These are phyloP conservation scores for Solanum habrochaites DNA, from an alignment of 257 asterid species.

Conservation along the genomic window DNA sequence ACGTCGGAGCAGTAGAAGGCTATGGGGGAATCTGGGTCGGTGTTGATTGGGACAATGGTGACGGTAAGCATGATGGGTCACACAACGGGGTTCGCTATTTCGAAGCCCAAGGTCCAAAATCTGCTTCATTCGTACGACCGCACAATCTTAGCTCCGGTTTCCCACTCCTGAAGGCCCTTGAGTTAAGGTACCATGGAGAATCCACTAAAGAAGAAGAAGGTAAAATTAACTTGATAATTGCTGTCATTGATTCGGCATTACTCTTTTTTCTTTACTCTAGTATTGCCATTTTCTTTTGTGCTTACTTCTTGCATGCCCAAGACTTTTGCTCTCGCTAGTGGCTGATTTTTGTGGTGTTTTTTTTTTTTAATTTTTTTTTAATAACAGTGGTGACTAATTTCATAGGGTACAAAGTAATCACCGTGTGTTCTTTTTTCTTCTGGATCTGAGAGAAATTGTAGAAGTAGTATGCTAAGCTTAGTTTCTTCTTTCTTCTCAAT, in stretches of 20 bases:
- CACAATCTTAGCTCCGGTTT: constrained; percentile 63
- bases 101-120: constrained; percentile 40
- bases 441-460: background rate
- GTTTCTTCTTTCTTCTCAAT: background rate
- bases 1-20: constrained; percentile 73
- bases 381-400: background rate
- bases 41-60: constrained; percentile 82
- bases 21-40: constrained; percentile 73
- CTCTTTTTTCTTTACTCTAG: background rate
- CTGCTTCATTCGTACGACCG: constrained; percentile 75
- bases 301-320: background rate
- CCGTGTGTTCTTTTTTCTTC: background rate
- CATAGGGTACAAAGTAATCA: background rate
- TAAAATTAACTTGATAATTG: constrained; percentile 2
- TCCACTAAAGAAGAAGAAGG: constrained; percentile 84
- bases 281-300: background rate
- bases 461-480: background rate
- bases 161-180: constrained; percentile 61
- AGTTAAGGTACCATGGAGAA: constrained; percentile 56
- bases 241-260: background rate
- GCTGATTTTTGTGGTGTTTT: background rate
- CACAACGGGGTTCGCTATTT: constrained; percentile 60
- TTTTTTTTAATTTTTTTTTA: background rate
- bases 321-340: background rate
- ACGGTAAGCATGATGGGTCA: constrained; percentile 88